These are phyloP conservation scores for Acacia crassicarpa DNA, from an alignment of 306 rosid genomes.

Conservation along the genomic window DNA sequence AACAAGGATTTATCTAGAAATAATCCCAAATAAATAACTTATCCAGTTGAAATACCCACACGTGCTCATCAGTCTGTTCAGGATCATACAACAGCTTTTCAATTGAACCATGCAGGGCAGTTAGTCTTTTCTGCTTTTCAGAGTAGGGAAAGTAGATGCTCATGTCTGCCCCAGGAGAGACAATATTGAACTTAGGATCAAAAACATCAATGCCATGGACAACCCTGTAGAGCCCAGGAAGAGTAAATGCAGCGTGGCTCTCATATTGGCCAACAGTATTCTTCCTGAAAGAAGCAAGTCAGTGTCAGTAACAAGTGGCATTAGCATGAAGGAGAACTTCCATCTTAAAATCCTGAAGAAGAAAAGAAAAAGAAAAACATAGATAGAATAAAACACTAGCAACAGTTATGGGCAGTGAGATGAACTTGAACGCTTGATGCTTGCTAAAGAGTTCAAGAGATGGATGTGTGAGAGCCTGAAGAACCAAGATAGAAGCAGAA, in stretches of 20 bases:
- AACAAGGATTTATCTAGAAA: background rate
- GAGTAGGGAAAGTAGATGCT: conserved; percentile 82
- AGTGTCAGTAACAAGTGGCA: conserved; percentile 7
- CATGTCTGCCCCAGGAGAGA: conserved; percentile 98
- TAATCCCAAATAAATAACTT: conserved; percentile 5
- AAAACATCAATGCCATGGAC: conserved; percentile 96
- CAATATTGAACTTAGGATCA: conserved; percentile 71
- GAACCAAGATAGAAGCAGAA: background rate
- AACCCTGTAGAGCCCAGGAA: conserved; percentile 88
- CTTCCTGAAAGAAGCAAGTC: conserved; percentile 54
- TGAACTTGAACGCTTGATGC: background rate
- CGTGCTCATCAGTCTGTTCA: conserved; percentile 64
- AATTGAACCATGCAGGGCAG: conserved; percentile 76
- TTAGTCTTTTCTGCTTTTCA: conserved; percentile 72
- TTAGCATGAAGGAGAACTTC: background rate
- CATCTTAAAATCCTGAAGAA: background rate
- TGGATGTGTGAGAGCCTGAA: background rate
- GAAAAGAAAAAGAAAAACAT: background rate
- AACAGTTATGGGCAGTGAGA: background rate
- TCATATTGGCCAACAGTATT: conserved; percentile 80
- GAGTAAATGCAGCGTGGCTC: conserved; percentile 61
- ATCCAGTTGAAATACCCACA: conserved; percentile 51
- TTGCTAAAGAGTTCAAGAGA: background rate
- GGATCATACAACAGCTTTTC: conserved; percentile 68
- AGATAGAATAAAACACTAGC: background rate